Percentiles rank a stretch among this genome's conserved stretches.
Conservation (phyloP, 1,284 basidiomycete genomes). For the Heterobasidion parviporum region DNA sequence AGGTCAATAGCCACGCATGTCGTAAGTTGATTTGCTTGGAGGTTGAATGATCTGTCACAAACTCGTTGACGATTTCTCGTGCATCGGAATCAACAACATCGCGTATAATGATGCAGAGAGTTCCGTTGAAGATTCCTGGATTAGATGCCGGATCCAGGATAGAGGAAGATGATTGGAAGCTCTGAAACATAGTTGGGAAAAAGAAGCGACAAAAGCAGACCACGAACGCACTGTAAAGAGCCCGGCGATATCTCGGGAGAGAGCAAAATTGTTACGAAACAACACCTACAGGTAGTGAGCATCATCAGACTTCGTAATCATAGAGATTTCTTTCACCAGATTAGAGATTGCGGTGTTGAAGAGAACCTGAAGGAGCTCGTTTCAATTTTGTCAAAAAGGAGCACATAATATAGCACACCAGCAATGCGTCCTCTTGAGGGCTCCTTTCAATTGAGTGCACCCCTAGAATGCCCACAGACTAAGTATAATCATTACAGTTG, state of each 20-base stretch:
- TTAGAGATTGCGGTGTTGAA: constrained; percentile 63
- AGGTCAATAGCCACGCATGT: constrained; percentile 10
- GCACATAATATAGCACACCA: constrained; percentile 13
- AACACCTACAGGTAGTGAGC: constrained; percentile 27
- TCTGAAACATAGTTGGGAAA: constrained; percentile 21
- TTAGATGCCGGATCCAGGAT: constrained; percentile 46
- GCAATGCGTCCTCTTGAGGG: constrained; percentile 52
- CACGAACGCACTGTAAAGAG: constrained; percentile 27
- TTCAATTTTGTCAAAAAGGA: too few relatives aligned
- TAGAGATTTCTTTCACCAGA: constrained; percentile 25
- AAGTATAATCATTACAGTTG: not conserved
- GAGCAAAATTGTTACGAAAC: constrained; percentile 58
- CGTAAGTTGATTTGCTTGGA: not conserved
- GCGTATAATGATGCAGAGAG: constrained; percentile 54
- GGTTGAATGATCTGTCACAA: constrained; percentile 11
- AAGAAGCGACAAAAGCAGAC: too few relatives aligned
- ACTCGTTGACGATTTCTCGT: constrained; percentile 51
- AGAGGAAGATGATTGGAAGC: constrained; percentile 41
- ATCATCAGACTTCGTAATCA: not conserved
- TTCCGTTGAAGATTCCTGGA: constrained; percentile 50
- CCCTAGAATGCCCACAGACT: constrained; percentile 24
- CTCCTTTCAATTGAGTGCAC: constrained; percentile 58
- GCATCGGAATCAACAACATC: constrained; percentile 54
- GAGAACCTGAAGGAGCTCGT: constrained; percentile 25
- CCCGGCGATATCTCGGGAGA: constrained; percentile 48